Conservation (phyloP, 2,329 filamentous ascomycete species). For the Phyllosticta citribraziliensis region DNA sequence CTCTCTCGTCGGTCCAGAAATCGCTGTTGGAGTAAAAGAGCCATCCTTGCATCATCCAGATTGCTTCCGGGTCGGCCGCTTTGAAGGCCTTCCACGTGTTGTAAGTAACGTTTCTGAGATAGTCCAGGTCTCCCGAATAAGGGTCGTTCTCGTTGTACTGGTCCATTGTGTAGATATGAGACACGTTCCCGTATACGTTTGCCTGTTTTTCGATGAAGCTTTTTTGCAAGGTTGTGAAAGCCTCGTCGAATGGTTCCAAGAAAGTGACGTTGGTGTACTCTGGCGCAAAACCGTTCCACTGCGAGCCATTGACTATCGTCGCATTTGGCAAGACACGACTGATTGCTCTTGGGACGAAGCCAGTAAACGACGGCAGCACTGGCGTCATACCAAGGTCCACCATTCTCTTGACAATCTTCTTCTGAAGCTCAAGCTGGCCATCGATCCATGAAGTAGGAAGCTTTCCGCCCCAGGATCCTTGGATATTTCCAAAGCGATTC, state of each 20-base stretch:
- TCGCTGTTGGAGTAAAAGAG: slow-evolving; percentile 37
- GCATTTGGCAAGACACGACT: slow-evolving; percentile 34
- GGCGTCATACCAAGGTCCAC: slow-evolving; percentile 45
- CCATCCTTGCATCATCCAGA: slow-evolving; percentile 46
- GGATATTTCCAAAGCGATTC: slow-evolving; percentile 47
- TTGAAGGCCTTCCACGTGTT: slow-evolving; percentile 41
- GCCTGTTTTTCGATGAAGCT: slow-evolving; percentile 39
- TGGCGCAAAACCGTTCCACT: slow-evolving; percentile 34
- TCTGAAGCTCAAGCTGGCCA: slow-evolving; percentile 38
- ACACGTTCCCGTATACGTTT: slow-evolving; percentile 39
- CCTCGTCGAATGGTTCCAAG: slow-evolving; percentile 36
- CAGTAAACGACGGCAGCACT: slow-evolving; percentile 42
- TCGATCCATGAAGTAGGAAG: slow-evolving; percentile 39
- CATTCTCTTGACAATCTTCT: slow-evolving; percentile 41
- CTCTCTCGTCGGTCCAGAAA: slow-evolving; percentile 37
- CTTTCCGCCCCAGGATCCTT: slow-evolving; percentile 36
- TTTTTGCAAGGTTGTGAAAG: slow-evolving; percentile 35
- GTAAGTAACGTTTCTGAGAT: slow-evolving; percentile 34
- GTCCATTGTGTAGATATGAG: slow-evolving; percentile 41
- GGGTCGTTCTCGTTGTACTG: slow-evolving; percentile 46
- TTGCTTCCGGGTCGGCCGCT: slow-evolving; percentile 36
- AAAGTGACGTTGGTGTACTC: slow-evolving; percentile 40
- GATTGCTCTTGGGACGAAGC: slow-evolving; percentile 39
- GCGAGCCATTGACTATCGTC: slow-evolving; percentile 33
- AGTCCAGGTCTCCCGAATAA: slow-evolving; percentile 34